Conservation (phyloP, 495 filamentous ascomycete genomes). For the Aspergillus kassunensis region DNA sequence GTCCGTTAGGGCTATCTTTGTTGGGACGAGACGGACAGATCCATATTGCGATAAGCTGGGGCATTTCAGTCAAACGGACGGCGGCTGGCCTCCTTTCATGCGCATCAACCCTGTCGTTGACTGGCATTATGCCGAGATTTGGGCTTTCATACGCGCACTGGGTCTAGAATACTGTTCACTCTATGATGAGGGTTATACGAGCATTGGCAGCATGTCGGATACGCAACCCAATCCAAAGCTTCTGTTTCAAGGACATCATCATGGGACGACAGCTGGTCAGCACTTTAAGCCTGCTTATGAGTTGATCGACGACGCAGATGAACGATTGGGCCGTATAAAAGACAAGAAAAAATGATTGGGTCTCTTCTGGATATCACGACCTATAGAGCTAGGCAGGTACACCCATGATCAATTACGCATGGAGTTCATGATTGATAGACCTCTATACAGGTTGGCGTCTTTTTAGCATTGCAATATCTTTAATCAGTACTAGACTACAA, state of each 20-base stretch:
- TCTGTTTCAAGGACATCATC: slow-evolving; percentile 25
- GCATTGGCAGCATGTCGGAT: slow-evolving; percentile 82
- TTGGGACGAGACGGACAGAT: slow-evolving; percentile 88
- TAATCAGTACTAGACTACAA: slow-evolving; percentile 6
- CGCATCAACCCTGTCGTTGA: slow-evolving; percentile 92
- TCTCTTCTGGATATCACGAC: neutral
- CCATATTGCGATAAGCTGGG: slow-evolving; percentile 76
- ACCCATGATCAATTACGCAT: neutral
- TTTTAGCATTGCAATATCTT: slow-evolving; percentile 4
- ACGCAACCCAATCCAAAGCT: slow-evolving; percentile 85
- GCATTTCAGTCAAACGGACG: slow-evolving; percentile 81
- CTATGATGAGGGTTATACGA: slow-evolving; percentile 84
- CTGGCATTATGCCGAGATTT: slow-evolving; percentile 95
- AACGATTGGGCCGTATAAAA: slow-evolving; percentile 76
- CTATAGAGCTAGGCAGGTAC: neutral
- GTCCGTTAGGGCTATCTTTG: slow-evolving; percentile 76
- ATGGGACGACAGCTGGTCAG: slow-evolving; percentile 21
- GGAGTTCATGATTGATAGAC: neutral
- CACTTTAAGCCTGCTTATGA: slow-evolving; percentile 82
- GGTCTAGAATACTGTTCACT: slow-evolving; percentile 75
- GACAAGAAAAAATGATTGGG: too few relatives aligned
- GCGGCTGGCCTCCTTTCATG: slow-evolving; percentile 90
- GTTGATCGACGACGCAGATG: slow-evolving; percentile 75
- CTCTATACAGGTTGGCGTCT: slow-evolving; percentile 1
- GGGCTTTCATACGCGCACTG: slow-evolving; percentile 83